Percentiles rank a stretch among this genome's conserved stretches.
Evolutionary conservation across 73 alveolate genomes (phyloP).

Genomic region (Tetrahymena borealis): DNA sequence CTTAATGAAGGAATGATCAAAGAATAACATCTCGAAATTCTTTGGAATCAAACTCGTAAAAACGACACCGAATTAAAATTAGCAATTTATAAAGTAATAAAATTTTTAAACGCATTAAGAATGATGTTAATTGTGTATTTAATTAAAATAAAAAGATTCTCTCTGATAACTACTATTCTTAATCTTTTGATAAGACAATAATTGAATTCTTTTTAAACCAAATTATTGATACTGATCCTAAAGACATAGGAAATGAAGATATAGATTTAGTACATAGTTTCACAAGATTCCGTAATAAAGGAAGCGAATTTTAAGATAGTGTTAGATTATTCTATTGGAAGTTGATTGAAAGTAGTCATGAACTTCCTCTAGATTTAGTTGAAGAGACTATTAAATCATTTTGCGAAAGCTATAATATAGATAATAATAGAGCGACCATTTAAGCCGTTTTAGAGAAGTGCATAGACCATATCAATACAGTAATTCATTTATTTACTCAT

Average conservation of each 20-base stretch:
- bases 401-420: not conserved
- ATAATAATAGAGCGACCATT: not conserved
- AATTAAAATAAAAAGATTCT: slow-evolving; percentile 21
- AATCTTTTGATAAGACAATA: slow-evolving; percentile 49
- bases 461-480: slow-evolving; percentile 1
- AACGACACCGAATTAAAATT: slow-evolving; percentile 61
- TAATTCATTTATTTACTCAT: not conserved
- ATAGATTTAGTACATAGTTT: not conserved
- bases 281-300: not conserved
- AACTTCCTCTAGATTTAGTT: not conserved
- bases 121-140: slow-evolving; percentile 36
- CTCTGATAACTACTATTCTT: slow-evolving; percentile 30
- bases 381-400: not conserved
- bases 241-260: not conserved
- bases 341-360: not conserved
- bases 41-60: slow-evolving; percentile 60
- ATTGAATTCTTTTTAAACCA: slow-evolving; percentile 40
- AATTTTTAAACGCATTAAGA: slow-evolving; percentile 44
- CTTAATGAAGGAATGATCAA: slow-evolving; percentile 47
- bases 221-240: slow-evolving; percentile 26
- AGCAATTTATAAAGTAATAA: slow-evolving; percentile 62
- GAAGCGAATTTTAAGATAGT: not conserved
- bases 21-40: slow-evolving; percentile 44
- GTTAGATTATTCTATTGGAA: not conserved
- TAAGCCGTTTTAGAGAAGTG: slow-evolving; percentile 7